Base-by-base conservation (phyloP, 176 grass and related monocot species). In the Phoenix dactylifera region DNA sequence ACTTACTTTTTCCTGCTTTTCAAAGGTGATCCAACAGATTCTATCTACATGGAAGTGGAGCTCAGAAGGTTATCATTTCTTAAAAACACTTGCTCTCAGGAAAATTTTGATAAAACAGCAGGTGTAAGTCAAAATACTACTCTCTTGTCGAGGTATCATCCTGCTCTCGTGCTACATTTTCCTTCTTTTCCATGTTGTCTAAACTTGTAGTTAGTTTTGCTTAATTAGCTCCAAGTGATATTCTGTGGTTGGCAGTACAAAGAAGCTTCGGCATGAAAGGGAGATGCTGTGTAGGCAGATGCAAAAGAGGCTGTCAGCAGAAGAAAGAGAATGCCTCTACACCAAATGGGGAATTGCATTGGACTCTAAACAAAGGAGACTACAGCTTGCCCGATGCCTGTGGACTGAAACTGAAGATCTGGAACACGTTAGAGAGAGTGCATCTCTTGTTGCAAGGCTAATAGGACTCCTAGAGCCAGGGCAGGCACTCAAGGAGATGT, bases 21-120 rank as follows among this genome's bases (percentile, higher is more conserved):
- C 71, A 91, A 88, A 88, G 93, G 93, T 44, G 93, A 97, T 65
- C 78, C 83, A 64, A 72, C 87, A 26, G 93, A 97, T 16, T 84
- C 87, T 3, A 97, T 97, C 68, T 97, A 97, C 72, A 85, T 97
- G 87, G 93, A 97, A 79, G 93, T 97, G 66, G 93, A 97, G 73
- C 79, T 88, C 29, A 76, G 87, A 52, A 78, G 93, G 52, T 30
- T 91, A 60, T 88, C 78, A 18, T 97, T 97, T 59, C 70, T 97
- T 16, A 97, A 85, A 52, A 77, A 72, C 50, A 75, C 76, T 14
- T 85, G 78, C 54, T 67, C 76, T 51, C 66, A 60, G 9, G 80
- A 76, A 70, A 67, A 72, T 10, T 65, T 73, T 70, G 76, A 80
- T 70, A 79, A 52, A 55, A 72, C 78, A 23, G 69, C 55, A 16